Percentiles rank a stretch among this genome's conserved stretches.
phyloP scores from a whole-genome alignment of 2,329 filamentous ascomycete species.

The Eutypa lata region DNA sequence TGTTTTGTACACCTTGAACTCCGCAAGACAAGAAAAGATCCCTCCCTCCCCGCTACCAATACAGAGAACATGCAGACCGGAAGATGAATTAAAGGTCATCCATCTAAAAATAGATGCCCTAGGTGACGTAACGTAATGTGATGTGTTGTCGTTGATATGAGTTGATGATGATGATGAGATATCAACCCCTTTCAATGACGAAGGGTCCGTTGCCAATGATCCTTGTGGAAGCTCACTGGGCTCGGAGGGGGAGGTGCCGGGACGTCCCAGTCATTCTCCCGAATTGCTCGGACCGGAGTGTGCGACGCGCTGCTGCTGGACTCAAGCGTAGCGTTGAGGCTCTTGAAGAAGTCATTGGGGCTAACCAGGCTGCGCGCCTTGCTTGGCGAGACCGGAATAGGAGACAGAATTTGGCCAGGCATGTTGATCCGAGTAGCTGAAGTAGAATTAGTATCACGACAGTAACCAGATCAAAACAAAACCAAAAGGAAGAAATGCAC shows the following conservation, averaged over 20 bases:
- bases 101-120: neutral
- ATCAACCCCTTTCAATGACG: slow-evolving; percentile 23
- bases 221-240: slow-evolving; percentile 58
- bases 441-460: neutral
- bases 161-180: slow-evolving; percentile 1
- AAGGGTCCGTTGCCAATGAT: slow-evolving; percentile 48
- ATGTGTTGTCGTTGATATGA: neutral
- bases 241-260: slow-evolving; percentile 64
- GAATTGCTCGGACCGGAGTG: slow-evolving; percentile 49
- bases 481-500: neutral
- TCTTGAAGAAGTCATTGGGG: slow-evolving; percentile 50
- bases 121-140: no score
- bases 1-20: neutral
- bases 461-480: no score
- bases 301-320: slow-evolving; percentile 38
- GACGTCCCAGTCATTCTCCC: slow-evolving; percentile 59
- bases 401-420: slow-evolving; percentile 43
- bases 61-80: neutral
- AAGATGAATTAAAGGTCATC: neutral
- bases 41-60: neutral
- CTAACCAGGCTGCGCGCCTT: slow-evolving; percentile 42
- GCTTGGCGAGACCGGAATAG: slow-evolving; percentile 44
- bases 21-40: neutral
- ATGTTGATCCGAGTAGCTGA: slow-evolving; percentile 28
- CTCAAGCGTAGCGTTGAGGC: slow-evolving; percentile 49